Base-by-base conservation (phyloP, 2,329 filamentous ascomycete species). In the Mycosphaerella sp. region DNA sequence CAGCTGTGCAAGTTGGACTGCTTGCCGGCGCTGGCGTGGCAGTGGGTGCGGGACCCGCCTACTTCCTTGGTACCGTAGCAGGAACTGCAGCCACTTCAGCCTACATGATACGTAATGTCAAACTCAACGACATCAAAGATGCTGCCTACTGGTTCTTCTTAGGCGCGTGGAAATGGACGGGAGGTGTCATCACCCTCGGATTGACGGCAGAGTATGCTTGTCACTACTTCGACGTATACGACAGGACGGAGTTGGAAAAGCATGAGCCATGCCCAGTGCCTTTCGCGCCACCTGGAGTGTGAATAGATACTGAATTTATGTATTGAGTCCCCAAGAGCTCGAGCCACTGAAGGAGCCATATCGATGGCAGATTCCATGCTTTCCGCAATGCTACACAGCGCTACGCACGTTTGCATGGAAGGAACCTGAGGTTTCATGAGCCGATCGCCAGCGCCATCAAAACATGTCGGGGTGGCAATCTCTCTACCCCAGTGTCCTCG, bases 1-100 rank as follows among this genome's bases (percentile, higher is more conserved):
- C 85, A 3, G 76, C 79, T 1, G 75, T 80, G 6, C 89, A 95
- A 69, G 73, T 92, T 10, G 79, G 79, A 1, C 72, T 93, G 11
- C 75, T 95, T 36, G 81, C 81, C 3, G 83, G 80, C 1, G 86
- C 87, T 11, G 89, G 89, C 1, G 69, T 80, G 36, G 81, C 83
- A 10, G 78, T 76, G 12, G 80, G 80, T 11, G 74, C 80, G 17
- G 80, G 81, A 0, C 81, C 81, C 1, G 62, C 81, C 11, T 84
- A 80, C 69, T 83, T 80, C 55, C 62, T 76, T 9, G 80, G 80
- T 5, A 79, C 76, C 46, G 82, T 80, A 57, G 81, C 81, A 36
- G 77, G 80, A 55, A 80, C 80, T 7, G 72, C 74, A 26, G 59
- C 75, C 34, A 77, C 80, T 2, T 70, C 83, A 23, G 78, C 73